Percentiles rank a stretch among this genome's conserved stretches.
phyloP scores from a whole-genome alignment of 441 rosid genomes.

The Oxalis stricta region DNA sequence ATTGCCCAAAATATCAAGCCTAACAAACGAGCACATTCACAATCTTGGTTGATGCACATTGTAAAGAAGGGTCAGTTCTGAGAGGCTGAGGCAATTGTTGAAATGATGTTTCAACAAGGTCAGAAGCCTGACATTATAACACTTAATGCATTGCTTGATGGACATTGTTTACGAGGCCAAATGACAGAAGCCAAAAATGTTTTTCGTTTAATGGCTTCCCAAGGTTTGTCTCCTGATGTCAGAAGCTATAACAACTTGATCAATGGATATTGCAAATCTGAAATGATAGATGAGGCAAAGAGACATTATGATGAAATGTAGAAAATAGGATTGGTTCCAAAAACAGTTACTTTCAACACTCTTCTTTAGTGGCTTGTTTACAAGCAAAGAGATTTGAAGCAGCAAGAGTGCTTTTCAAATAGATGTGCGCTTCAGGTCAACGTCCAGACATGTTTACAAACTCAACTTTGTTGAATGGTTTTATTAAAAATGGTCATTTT shows the following conservation, averaged over 20 bases:
- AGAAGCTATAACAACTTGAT: slow-evolving; percentile 8
- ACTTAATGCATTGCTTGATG: slow-evolving; percentile 7
- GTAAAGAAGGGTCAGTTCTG: slow-evolving; percentile 9
- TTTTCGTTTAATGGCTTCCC: neutral
- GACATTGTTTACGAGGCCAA: slow-evolving; percentile 5
- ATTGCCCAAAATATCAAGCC: slow-evolving; percentile 1
- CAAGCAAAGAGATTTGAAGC: neutral
- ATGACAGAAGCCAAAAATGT: slow-evolving; percentile 3
- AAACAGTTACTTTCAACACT: slow-evolving; percentile 14
- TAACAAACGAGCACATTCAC: slow-evolving; percentile 1
- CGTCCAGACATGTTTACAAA: slow-evolving; percentile 9
- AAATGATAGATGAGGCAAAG: slow-evolving; percentile 8
- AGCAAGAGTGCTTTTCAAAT: slow-evolving; percentile 10
- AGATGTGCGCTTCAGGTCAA: slow-evolving; percentile 10
- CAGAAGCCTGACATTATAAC: slow-evolving; percentile 6
- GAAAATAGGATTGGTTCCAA: slow-evolving; percentile 5
- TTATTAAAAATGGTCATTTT: slow-evolving; percentile 5
- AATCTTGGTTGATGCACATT: slow-evolving; percentile 1
- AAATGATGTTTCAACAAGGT: neutral
- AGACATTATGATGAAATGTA: slow-evolving; percentile 11
- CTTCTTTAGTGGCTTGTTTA: slow-evolving; percentile 12
- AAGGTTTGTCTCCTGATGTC: slow-evolving; percentile 1
- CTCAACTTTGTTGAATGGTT: slow-evolving; percentile 17
- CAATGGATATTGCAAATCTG: slow-evolving; percentile 20
- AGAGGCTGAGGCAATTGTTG: slow-evolving; percentile 5